These are phyloP conservation scores for Fragilaria radians DNA, from an alignment of 108 stramenopile genomes.

Conservation along the genomic window DNA sequence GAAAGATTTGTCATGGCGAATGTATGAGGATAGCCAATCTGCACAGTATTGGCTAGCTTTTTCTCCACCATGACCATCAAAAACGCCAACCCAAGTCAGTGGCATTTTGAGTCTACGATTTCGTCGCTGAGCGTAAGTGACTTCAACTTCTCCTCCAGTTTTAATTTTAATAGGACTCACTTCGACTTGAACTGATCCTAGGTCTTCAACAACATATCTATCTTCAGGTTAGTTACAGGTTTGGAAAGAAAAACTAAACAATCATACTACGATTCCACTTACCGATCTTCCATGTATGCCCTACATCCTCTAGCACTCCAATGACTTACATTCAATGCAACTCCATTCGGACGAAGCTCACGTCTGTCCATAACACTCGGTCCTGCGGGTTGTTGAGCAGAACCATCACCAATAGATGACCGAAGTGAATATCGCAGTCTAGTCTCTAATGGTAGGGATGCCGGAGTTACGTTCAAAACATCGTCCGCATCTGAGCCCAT, in stretches of 20 bases:
- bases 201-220: constrained; percentile 72
- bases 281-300: constrained; percentile 84
- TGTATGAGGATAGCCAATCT: constrained; percentile 73
- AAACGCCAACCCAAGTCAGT: constrained; percentile 68
- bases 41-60: constrained; percentile 86
- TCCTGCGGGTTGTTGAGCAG: constrained; percentile 42
- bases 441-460: constrained; percentile 29
- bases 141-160: constrained; percentile 21
- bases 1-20: constrained; percentile 59
- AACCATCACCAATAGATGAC: constrained; percentile 70
- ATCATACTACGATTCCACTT: constrained; percentile 8
- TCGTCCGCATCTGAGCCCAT: constrained; percentile 24
- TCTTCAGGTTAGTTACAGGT: too few species aligned
- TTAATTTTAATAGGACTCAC: constrained; percentile 40
- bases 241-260: too few species aligned
- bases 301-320: constrained; percentile 80
- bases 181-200: constrained; percentile 65
- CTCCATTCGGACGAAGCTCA: constrained; percentile 59
- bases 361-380: constrained; percentile 63
- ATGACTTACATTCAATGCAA: constrained; percentile 62
- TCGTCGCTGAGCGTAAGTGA: constrained; percentile 21
- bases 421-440: constrained; percentile 59
- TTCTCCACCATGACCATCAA: constrained; percentile 95
- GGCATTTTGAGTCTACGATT: constrained; percentile 50
- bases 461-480: constrained; percentile 16